phyloP scores from a whole-genome alignment of 495 filamentous ascomycete genomes.

The Aspergillus hancockii region DNA sequence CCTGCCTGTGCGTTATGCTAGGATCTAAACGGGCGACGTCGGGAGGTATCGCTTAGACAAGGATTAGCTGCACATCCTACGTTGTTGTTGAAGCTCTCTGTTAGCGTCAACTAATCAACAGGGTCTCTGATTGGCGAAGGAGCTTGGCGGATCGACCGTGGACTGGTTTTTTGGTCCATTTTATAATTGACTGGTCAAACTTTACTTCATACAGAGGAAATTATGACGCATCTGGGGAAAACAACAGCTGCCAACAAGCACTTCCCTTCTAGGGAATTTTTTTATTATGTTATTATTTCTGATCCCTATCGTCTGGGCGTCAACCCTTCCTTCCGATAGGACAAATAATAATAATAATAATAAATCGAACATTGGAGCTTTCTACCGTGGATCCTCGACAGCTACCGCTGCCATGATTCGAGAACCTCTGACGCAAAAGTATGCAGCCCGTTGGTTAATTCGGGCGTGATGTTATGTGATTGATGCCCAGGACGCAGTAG shows the following conservation, averaged over 20 bases:
- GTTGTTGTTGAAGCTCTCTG: neutral
- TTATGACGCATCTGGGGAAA: slow-evolving; percentile 38
- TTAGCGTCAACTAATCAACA: neutral
- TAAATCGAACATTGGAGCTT: neutral
- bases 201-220: slow-evolving; percentile 32
- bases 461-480: slow-evolving; percentile 11
- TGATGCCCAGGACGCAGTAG: slow-evolving; percentile 1
- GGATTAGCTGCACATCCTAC: neutral
- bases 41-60: neutral
- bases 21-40: neutral
- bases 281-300: slow-evolving; percentile 5
- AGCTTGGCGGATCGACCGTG: neutral
- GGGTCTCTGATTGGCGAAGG: neutral
- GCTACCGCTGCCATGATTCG: neutral
- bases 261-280: neutral
- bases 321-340: neutral
- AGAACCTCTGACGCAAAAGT: slow-evolving; percentile 14
- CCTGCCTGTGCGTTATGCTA: neutral
- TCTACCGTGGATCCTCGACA: neutral
- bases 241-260: neutral
- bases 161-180: neutral
- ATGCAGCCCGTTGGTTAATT: slow-evolving; percentile 11
- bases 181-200: neutral
- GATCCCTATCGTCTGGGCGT: slow-evolving; percentile 9
- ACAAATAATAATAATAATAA: neutral